Evolutionary conservation across 192 early-diverging fungal species (phyloP), one percentile per base, ranked within the genome.

Genomic region (Entophlyctis helioformis): DNA sequence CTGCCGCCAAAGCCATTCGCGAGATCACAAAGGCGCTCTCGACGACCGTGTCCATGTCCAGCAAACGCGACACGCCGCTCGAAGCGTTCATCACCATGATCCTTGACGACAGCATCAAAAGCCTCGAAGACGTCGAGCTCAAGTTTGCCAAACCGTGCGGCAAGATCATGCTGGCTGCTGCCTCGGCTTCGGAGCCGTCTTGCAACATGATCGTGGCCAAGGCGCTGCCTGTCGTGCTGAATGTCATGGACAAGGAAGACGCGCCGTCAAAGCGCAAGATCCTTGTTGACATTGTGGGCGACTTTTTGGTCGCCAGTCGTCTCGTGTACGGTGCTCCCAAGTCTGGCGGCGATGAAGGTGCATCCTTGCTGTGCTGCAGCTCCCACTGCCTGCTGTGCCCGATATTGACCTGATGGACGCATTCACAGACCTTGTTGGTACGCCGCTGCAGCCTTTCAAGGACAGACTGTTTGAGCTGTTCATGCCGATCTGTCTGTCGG

Each of bases 391-490:
- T n/a, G n/a, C n/a, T n/a, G n/a, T n/a, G n/a, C n/a, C n/a, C n/a
- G n/a, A n/a, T n/a, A n/a, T n/a, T n/a, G n/a, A n/a, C n/a, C n/a
- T n/a, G n/a, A n/a, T n/a, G n/a, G n/a, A n/a, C n/a, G n/a, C n/a
- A n/a, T n/a, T n/a, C n/a, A n/a, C n/a, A n/a, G n/a, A n/a, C n/a
- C n/a, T n/a, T n/a, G n/a, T n/a, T n/a, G n/a, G n/a, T n/a, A 78
- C 68, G 7, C 84, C 85, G 19, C 54, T 91, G 27, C 50, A 81
- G 4, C 36, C 78, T 0, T 85, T 74, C 49, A 89, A 93, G 57
- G 76, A 76, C 51, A 70, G 78, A n/a, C 66, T 86, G 45, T 81
- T 88, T 47, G 74, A 66, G 35, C 55, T 86, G 3, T 92, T 84
- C 48, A 74, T 71, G 16, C 74, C 86, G 8, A 51, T 82, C 4